phyloP scores from a whole-genome alignment of 176 grass and related monocot species.

The Avena eriantha region DNA sequence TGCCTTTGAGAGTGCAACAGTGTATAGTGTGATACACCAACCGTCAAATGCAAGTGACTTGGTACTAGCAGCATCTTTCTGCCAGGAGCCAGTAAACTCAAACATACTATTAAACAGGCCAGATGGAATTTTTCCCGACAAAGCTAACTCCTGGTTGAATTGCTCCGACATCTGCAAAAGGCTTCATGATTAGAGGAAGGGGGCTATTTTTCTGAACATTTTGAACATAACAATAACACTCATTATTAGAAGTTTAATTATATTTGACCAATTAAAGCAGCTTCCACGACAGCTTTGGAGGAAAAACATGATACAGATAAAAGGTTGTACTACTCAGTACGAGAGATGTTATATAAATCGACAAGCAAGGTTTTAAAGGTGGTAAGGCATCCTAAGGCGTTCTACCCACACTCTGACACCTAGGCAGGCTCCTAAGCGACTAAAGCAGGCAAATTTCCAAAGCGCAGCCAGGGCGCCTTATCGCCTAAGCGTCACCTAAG shows the following conservation, averaged over 20 bases:
- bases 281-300: neutral
- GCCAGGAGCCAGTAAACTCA: conserved; percentile 83
- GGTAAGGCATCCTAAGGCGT: no score
- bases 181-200: conserved; percentile 28
- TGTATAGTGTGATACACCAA: conserved; percentile 85
- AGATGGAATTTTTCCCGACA: conserved; percentile 94
- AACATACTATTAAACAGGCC: conserved; percentile 90
- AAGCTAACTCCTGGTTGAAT: conserved; percentile 90
- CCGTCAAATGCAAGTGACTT: conserved; percentile 93
- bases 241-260: neutral
- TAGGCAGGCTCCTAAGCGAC: no score
- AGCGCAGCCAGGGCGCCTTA: no score
- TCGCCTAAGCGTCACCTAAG: no score
- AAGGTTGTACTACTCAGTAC: neutral
- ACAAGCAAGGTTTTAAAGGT: no score
- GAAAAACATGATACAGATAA: neutral
- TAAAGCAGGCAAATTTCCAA: no score
- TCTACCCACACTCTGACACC: no score
- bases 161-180: conserved; percentile 98
- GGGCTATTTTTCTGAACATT: neutral
- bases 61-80: conserved; percentile 91
- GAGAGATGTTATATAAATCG: neutral
- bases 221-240: neutral
- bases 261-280: conserved; percentile 2
- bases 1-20: conserved; percentile 84